Percentiles rank a stretch among this genome's conserved stretches.
These are phyloP conservation scores for Phytophthora pinifolia DNA, from an alignment of 352 stramenopile species.

Conservation along the genomic window DNA sequence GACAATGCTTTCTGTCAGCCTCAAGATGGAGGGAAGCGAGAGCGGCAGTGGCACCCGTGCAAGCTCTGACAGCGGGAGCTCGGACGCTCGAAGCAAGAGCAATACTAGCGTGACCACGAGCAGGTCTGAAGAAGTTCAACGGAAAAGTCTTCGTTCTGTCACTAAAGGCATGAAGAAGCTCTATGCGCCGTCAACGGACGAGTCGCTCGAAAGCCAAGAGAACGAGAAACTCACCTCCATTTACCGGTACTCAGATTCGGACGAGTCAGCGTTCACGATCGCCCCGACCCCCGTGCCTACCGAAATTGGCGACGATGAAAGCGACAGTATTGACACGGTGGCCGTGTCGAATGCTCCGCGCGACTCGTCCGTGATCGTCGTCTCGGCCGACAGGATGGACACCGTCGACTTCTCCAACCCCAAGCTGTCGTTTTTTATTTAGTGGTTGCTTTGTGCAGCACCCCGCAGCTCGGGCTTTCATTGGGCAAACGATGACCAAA, in stretches of 20 bases:
- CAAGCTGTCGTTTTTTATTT: constrained; percentile 47
- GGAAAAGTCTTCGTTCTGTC: constrained; percentile 20
- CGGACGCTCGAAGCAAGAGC: too few relatives aligned
- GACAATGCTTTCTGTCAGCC: constrained; percentile 39
- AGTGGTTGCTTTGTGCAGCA: constrained; percentile 14
- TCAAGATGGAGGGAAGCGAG: constrained; percentile 30
- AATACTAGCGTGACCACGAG: neutral
- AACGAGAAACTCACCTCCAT: constrained; percentile 4
- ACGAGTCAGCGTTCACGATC: constrained; percentile 26
- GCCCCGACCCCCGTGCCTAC: constrained; percentile 10
- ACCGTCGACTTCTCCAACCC: constrained; percentile 46
- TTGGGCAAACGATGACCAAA: constrained; percentile 14
- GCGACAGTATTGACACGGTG: neutral
- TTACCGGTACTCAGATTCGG: constrained; percentile 22
- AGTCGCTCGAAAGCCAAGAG: constrained; percentile 11
- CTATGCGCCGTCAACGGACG: constrained; percentile 16
- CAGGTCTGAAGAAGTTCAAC: constrained; percentile 1
- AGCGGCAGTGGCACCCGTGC: constrained; percentile 14
- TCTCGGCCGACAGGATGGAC: constrained; percentile 45
- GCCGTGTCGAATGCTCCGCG: neutral
- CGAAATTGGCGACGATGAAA: constrained; percentile 14
- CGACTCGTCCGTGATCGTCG: constrained; percentile 33
- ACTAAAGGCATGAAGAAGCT: constrained; percentile 24
- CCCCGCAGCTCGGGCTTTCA: constrained; percentile 2
- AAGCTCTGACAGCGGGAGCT: constrained; percentile 12